Evolutionary conservation across 805 yeast species (phyloP), one percentile per base, ranked within the genome.

Genomic region (Suhomyces vadensis): DNA sequence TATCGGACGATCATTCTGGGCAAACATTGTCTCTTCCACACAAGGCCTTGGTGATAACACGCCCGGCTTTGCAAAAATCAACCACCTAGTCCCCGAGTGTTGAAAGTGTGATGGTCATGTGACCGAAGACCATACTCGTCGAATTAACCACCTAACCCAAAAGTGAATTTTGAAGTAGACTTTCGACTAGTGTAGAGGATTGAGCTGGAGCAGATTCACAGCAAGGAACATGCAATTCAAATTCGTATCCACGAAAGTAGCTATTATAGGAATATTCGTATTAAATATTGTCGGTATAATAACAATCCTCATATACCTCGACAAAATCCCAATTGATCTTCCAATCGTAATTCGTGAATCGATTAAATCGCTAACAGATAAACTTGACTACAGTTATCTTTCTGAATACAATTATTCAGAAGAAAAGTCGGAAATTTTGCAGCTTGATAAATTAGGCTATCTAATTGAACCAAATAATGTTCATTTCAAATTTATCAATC

Each of bases 401-500:
- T 5, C 6, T 4, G 41, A 19, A 6, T 16, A 11, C 24, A 4
- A 13, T 9, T 21, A 8, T 6, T 6, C 13, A 13, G 16, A 22
- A 9, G 21, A 14, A 6, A 22, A 22, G 6, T 17, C 6, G 23
- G n/a, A 21, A 35, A 20, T 9, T 7, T 20, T 16, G 10, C 17
- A 21, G 10, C 36, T 35, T 10, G 43, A 41, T 4, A 29, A 11
- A n/a, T 11, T 13, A 3, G 51, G 51, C 7, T 36, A 37, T 13
- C 31, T 39, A 9, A 45, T 65, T 11, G 50, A 50, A 31, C 64
- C 62, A 2, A 51, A 55, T 10, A 55, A 64, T 35, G 75, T 71
- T n/a, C 40, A 57, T 37, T 65, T 73, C 51, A 49, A 57, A 43
- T 72, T 61, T 42, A 35, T 54, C 14, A 69, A 69, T 44, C 56